Evolutionary conservation across 331 rosid genomes (phyloP), one percentile per base, ranked within the genome.

Genomic region (Spiraea crenata): DNA sequence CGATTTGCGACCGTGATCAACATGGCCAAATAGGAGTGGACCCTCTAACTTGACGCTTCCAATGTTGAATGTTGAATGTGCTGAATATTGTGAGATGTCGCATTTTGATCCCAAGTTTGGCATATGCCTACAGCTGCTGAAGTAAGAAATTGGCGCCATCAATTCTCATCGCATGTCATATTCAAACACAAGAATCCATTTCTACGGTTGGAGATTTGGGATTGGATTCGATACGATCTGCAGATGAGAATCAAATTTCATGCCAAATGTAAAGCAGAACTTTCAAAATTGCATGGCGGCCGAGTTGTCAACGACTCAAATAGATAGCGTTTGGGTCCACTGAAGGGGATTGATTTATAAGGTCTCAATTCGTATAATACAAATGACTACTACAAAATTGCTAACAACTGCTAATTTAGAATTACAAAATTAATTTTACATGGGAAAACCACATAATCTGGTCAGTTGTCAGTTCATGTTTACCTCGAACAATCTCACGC

Each of bases 401-500:
- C 25, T 3, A 11, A 10, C 11, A 25, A 25, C 31, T 25, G 2
- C 31, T 13, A 44, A 65, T 13, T 13, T 47, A 46, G 25, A 5
- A 0, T 70, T 25, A 44, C 65, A 70, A 47, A 35, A 14, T 4
- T 25, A 3, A 42, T 70, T 35, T 57, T 70, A 45, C 66, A 10
- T 39, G 4, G 11, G 3, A 19, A 46, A 64, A 16, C 17, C 6
- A 50, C 31, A 12, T 15, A 52, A 58, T 38, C 58, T 16, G 71
- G 47, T 71, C 64, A 77, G 59, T 72, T 63, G 47, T 71, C 64
- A 77, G 59, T 72, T 63, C 71, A 79, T 74, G 62, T 81, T 81
- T 62, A 95, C 83, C 48, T 86, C 86, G 63, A 89, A 91, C 19
- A 95, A 89, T 82, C 96, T 86, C 52, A 85, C 92, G 72, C 98